phyloP scores from a whole-genome alignment of 768 basidiomycete genomes.

The Gymnopilus junonius region DNA sequence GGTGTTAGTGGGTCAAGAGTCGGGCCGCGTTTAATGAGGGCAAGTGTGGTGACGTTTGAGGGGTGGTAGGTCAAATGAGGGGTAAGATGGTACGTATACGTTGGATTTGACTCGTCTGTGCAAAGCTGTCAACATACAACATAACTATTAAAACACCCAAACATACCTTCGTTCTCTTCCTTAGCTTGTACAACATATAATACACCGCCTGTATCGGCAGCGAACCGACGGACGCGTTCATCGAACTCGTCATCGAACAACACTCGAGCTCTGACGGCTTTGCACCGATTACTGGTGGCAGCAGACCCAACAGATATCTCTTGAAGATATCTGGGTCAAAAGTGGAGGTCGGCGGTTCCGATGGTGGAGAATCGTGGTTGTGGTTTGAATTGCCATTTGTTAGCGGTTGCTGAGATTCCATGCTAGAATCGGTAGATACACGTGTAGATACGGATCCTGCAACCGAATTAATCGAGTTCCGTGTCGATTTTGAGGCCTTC shows the following conservation, averaged over 20 bases:
- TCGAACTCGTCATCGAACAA: constrained; percentile 77
- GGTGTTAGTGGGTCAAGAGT: constrained; percentile 82
- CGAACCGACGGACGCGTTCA: constrained; percentile 77
- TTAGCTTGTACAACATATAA: constrained; percentile 83
- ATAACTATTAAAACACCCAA: constrained; percentile 7
- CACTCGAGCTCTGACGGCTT: constrained; percentile 61
- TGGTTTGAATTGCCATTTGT: constrained; percentile 28
- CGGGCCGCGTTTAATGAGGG: constrained; percentile 91
- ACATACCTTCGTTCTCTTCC: constrained; percentile 75
- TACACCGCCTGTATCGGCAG: constrained; percentile 73
- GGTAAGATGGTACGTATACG: constrained; percentile 69
- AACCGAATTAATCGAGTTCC: constrained; percentile 21
- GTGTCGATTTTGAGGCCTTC: constrained; percentile 24
- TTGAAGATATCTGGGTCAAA: constrained; percentile 78
- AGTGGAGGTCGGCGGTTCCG: constrained; percentile 17
- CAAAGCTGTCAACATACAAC: constrained; percentile 5
- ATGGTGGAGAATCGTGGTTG: constrained; percentile 20
- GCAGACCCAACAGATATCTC: constrained; percentile 68
- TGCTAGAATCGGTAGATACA: constrained; percentile 17
- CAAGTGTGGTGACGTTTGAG: constrained; percentile 82
- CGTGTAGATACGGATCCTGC: constrained; percentile 14
- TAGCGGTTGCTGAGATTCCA: constrained; percentile 23
- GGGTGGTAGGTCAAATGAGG: constrained; percentile 80
- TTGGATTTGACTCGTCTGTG: constrained; percentile 68
- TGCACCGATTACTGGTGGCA: constrained; percentile 86